Evolutionary conservation across 495 filamentous ascomycete species (phyloP).

Genomic region (Glarea lozoyensis): DNA sequence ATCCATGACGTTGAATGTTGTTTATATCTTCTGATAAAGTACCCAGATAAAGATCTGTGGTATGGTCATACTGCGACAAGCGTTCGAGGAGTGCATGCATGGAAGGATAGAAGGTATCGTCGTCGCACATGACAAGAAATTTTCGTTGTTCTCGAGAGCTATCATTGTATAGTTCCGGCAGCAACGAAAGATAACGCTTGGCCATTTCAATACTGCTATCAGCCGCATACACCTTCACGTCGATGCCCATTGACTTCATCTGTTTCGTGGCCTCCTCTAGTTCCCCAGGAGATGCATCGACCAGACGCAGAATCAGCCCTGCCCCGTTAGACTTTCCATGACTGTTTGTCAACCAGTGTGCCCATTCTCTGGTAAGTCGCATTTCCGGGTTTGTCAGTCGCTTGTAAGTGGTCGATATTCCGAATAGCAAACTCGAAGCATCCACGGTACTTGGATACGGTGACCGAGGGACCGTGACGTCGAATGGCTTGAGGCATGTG

Average conservation of each 20-base stretch:
- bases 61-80: conserved; percentile 36
- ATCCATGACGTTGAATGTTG: conserved; percentile 33
- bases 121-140: conserved; percentile 32
- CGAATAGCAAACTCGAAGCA: conserved; percentile 18
- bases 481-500: conserved; percentile 35
- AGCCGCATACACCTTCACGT: conserved; percentile 14
- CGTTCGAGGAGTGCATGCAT: conserved; percentile 38
- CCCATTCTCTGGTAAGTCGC: conserved; percentile 15
- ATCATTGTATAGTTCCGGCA: conserved; percentile 16
- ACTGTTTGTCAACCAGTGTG: conserved; percentile 25
- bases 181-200: conserved; percentile 17
- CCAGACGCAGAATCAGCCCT: conserved; percentile 13
- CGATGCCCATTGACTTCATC: conserved; percentile 12
- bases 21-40: conserved; percentile 38
- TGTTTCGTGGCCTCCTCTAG: conserved; percentile 6
- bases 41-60: conserved; percentile 42
- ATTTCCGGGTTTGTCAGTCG: conserved; percentile 26
- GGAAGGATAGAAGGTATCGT: conserved; percentile 47
- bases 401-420: conserved; percentile 17
- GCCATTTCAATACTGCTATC: conserved; percentile 19
- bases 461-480: conserved; percentile 36
- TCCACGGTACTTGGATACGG: conserved; percentile 34
- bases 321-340: conserved; percentile 31
- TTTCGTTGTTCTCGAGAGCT: conserved; percentile 17
- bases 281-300: conserved; percentile 14